Base-by-base conservation (phyloP, 1,284 basidiomycete genomes). In the Xerocomus cyaneibrunnescens region DNA sequence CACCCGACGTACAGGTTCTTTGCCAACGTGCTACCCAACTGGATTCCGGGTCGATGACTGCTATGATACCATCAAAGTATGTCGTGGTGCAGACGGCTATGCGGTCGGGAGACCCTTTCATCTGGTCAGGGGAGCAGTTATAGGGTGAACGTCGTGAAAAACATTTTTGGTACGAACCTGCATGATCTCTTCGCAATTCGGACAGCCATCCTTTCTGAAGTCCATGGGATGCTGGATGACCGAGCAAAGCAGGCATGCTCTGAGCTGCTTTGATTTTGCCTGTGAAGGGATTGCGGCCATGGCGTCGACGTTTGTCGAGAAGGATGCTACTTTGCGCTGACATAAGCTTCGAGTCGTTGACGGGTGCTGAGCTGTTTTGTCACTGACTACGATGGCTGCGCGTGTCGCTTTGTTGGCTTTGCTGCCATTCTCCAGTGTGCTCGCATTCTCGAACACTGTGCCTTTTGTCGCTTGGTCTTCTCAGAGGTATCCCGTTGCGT, bases 1-100 rank as follows among this genome's bases (percentile, higher is more conserved):
- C 25, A 22, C 21, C 3, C 40, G 38, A 80, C 89, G 60, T 59
- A 94, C 92, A 84, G 60, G 87, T 92, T 66, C 93, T 75, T 70
- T 96, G 93, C 93, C 93, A 96, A 59, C 89, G 79, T 14, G 92
- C 92, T 10, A 98, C 94, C 96, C 96, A 99, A 71, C 92, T 95
- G 55, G 84, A 81, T 61, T 93, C 87, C 1, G 95, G 91, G 62
- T 93, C 84, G 50, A 95, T 84, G 57, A 95, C 84, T 5, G 94
- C 85, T 61, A 98, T 92, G 45, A 94, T 81, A 17, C 97, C 97
- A 64, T 98, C 96, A 64, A 91, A 99, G 58, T 92, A 87, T 1
- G 89, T 87, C n/a, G 93, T 96, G 9, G 96, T 99, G 72, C 94
- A 98, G 51, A 84, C 78, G 12, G 82, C 74, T 28, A 98, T 92